Conservation (phyloP, 352 stramenopile genomes). For the Elongisporangium undulatum region DNA sequence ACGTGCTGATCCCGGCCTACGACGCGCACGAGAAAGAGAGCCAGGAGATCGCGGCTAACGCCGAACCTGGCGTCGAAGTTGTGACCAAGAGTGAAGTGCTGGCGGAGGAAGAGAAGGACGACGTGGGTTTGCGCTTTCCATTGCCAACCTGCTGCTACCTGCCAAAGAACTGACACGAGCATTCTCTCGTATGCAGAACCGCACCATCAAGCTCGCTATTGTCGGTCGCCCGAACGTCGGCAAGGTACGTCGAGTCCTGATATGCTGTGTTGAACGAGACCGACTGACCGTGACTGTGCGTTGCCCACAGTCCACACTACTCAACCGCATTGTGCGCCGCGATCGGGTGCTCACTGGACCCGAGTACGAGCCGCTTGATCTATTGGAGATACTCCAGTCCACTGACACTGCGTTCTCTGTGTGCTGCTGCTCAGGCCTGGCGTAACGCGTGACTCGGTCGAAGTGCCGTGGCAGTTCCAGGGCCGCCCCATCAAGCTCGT, state of each 20-base stretch:
- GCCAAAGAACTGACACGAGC: neutral
- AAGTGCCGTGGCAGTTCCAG: constrained; percentile 76
- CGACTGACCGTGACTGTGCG: neutral
- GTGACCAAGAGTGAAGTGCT: constrained; percentile 6
- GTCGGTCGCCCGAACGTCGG: constrained; percentile 76
- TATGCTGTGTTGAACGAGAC: neutral
- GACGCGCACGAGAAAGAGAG: constrained; percentile 60
- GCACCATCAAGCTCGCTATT: constrained; percentile 73
- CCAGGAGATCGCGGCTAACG: constrained; percentile 18
- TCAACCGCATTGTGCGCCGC: constrained; percentile 80
- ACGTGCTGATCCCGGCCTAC: constrained; percentile 68
- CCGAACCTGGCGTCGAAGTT: neutral
- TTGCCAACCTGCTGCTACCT: neutral
- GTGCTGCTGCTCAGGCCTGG: constrained; percentile 48
- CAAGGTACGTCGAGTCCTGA: constrained; percentile 21
- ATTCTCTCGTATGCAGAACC: constrained; percentile 20
- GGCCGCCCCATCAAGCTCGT: constrained; percentile 73
- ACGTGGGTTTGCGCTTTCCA: constrained; percentile 20
- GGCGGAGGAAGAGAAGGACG: constrained; percentile 36
- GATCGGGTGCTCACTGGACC: constrained; percentile 77
- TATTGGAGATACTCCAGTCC: neutral
- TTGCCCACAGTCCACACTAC: constrained; percentile 45
- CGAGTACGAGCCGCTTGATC: constrained; percentile 39
- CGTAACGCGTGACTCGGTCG: constrained; percentile 77
- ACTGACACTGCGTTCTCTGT: constrained; percentile 3